These are phyloP conservation scores for Coffea eugenioides DNA, from an alignment of 257 asterid genomes.

Conservation along the genomic window DNA sequence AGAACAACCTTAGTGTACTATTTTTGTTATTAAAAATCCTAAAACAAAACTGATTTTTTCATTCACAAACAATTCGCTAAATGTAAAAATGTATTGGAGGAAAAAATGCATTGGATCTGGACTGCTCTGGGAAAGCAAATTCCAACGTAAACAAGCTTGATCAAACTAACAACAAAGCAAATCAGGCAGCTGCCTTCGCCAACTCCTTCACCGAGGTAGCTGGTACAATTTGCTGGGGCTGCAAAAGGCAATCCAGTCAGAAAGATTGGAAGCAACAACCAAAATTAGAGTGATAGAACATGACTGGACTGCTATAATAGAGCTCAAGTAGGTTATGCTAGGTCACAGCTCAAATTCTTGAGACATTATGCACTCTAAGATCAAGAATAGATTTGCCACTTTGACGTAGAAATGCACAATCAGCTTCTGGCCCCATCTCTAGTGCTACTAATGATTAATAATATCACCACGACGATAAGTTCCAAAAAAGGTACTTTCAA, in stretches of 20 bases:
- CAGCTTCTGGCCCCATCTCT: not conserved
- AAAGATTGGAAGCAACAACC: not conserved
- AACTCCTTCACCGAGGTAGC: constrained; percentile 35
- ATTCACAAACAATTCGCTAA: not conserved
- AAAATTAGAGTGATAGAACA: not conserved
- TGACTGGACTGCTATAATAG: not conserved
- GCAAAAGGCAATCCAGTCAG: constrained; percentile 26
- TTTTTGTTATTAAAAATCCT: not conserved
- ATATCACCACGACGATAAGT: not conserved
- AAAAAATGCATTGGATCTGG: not conserved
- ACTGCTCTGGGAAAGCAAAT: not conserved
- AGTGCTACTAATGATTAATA: not conserved
- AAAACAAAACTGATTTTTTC: constrained; percentile 5
- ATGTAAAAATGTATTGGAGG: not conserved
- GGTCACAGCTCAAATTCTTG: not conserved
- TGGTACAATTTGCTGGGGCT: constrained; percentile 42
- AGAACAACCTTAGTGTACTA: not conserved
- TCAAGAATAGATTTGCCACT: not conserved
- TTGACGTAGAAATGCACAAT: not conserved
- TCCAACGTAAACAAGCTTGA: not conserved
- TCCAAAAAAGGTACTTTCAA: not conserved
- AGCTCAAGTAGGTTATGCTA: not conserved
- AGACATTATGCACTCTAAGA: not conserved
- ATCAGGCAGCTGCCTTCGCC: constrained; percentile 38
- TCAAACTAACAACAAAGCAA: not conserved